Conservation (phyloP, 768 basidiomycete genomes). For the Suillus subalutaceus region DNA sequence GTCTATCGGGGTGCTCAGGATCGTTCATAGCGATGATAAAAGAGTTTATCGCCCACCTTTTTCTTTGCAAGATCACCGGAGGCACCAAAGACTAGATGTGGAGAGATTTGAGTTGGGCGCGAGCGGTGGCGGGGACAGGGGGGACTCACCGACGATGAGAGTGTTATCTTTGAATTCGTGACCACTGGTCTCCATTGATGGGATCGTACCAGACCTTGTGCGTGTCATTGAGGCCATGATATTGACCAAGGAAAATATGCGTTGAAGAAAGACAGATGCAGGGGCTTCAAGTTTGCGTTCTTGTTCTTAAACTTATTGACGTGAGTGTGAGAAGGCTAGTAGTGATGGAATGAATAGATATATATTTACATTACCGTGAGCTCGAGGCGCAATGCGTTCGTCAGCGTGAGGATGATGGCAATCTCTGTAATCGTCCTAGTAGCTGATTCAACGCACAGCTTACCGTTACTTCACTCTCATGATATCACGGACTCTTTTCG, state of each 20-base stretch:
- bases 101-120: conserved; percentile 16
- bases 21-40: conserved; percentile 41
- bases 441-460: conserved; percentile 2
- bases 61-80: conserved; percentile 99
- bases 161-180: conserved; percentile 86
- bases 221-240: conserved; percentile 45
- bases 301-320: conserved; percentile 26
- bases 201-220: conserved; percentile 79
- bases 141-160: conserved; percentile 75
- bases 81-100: conserved; percentile 79
- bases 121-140: conserved; percentile 19
- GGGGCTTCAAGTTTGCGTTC: conserved; percentile 11
- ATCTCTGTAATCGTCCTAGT: conserved; percentile 8
- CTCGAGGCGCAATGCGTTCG: conserved; percentile 8
- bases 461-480: background rate
- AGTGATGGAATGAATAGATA: conserved; percentile 4
- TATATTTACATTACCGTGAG: conserved; percentile 11
- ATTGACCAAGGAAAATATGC: conserved; percentile 3
- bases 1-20: conserved; percentile 60
- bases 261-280: conserved; percentile 15
- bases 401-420: conserved; percentile 18
- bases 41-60: conserved; percentile 60
- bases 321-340: conserved; percentile 25
- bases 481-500: conserved; percentile 10
- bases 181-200: conserved; percentile 80